Evolutionary conservation across 208 protist species (phyloP), one percentile per base, ranked within the genome.

Genomic region (Trypanosoma vivax): DNA sequence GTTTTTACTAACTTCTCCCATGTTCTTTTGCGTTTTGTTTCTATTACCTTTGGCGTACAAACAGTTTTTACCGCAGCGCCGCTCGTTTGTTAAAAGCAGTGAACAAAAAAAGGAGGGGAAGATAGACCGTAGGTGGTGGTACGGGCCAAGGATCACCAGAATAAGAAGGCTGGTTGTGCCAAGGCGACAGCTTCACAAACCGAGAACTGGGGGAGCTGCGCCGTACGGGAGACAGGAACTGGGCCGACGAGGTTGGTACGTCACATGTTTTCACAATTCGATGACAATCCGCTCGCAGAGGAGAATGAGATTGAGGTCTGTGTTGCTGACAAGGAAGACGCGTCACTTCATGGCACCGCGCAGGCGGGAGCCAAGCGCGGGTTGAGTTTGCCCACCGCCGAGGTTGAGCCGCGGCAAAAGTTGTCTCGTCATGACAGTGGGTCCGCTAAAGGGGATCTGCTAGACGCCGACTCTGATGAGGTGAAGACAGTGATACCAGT

Each of bases 281-380:
- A 65, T 28, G 42, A 56, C 31, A 64, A 64, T 31, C 58, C 58
- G 10, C 52, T 64, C 23, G 58, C 49, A 3, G 58, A 64, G 19
- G 54, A 60, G 42, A 3, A 30, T 5, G 54, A 51, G 24, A 35
- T 7, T 16, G 54, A 45, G 42, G 0, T 14, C 16, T 14, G n/a
- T 4, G 30, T n/a, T 1, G 34, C 3, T n/a, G 18, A 9, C 31
- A 37, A 29, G 2, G n/a, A 24, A 35, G 25, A 49, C 18, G 25
- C 0, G 28, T 30, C 3, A 11, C 0, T 5, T 18, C 3, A 9
- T 10, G 27, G 3, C 10, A 35, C 9, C 2, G 7, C 21, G 4
- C 5, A 21, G 2, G 19, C 21, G 19, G 49, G 40, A 24, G 34
- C 34, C 4, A 18, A 53, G 33, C 48, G 48, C 2, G 48, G 41